Evolutionary conservation across 2,329 filamentous ascomycete species (phyloP).

Genomic region (Botrytis sinoallii): DNA sequence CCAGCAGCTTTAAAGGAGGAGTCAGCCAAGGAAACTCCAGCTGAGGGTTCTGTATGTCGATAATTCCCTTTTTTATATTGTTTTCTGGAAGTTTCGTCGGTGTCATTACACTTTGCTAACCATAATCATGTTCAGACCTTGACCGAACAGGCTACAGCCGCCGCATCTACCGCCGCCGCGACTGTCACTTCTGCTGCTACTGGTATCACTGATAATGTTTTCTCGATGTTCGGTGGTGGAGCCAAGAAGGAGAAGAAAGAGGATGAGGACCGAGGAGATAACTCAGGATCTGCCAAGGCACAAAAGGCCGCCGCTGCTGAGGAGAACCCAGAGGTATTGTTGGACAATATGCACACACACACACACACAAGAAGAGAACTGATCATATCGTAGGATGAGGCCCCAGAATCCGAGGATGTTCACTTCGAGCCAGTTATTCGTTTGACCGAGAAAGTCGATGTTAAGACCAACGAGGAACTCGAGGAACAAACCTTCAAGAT

Average conservation of each 20-base stretch:
- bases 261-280: conserved; percentile 77
- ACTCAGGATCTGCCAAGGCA: conserved; percentile 83
- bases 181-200: conserved; percentile 42
- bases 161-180: conserved; percentile 40
- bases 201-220: conserved; percentile 62
- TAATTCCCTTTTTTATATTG: not conserved
- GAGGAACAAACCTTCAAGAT: conserved; percentile 99
- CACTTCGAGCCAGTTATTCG: conserved; percentile 97
- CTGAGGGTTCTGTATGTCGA: conserved; percentile 27
- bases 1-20: conserved; percentile 30
- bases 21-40: conserved; percentile 28
- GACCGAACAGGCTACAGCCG: conserved; percentile 38
- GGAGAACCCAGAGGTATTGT: conserved; percentile 38
- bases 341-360: conserved; percentile 7
- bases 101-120: conserved; percentile 21
- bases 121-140: conserved; percentile 29
- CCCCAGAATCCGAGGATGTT: conserved; percentile 84
- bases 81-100: not conserved
- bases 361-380: conserved; percentile 23
- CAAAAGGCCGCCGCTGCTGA: conserved; percentile 53
- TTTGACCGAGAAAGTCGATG: conserved; percentile 94
- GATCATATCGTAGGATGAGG: conserved; percentile 55
- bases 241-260: conserved; percentile 96
- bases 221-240: conserved; percentile 98
- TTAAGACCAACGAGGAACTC: conserved; percentile 95